Evolutionary conservation across 225 moss, liverwort and hornwort genomes (phyloP), one percentile per base, ranked within the genome.

Genomic region (Sphagnum tenellum): DNA sequence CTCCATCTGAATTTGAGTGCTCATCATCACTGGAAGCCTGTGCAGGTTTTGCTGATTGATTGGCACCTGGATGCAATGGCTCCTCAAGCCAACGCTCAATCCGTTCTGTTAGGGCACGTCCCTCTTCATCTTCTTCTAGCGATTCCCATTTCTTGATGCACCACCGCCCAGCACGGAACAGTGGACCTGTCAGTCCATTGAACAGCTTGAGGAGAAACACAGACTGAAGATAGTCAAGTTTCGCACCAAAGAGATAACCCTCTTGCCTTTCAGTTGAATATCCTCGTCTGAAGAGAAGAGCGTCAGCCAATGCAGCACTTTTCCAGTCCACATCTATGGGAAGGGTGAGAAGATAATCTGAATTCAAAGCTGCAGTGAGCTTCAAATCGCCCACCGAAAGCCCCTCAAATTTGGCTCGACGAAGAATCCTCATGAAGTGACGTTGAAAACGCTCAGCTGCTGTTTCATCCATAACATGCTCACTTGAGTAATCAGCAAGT

Each of bases 241-340:
- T 94, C 52, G 77, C 90, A 55, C 94, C 94, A 52, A 94, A 83
- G 55, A 87, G 90, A 45, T 85, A 71, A 67, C 94, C 94, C 79
- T 81, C 85, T 65, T 90, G 86, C 53, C 85, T 76, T 71, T 94
- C 86, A 49, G 84, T 79, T 58, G 87, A 78, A 47, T 94, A 94
- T 8, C 94, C 94, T 67, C 94, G 81, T 62, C 87, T 91, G 66
- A 87, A 94, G 46, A 91, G 75, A 72, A 85, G 87, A 9, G 83
- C 87, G 63, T 89, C 85, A 5, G 90, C 85, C 55, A 81, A 78
- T 2, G 89, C 77, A 51, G 94, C 81, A n/a, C 82, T 82, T 59
- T 85, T 80, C 94, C 94, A 94, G 65, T 94, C 90, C 2, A 94
- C 94, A 57, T 88, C 90, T 52, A 94, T 87, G 4, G 94, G 94